phyloP scores from a whole-genome alignment of 148 eudicot species.

The Nepenthes gracilis region DNA sequence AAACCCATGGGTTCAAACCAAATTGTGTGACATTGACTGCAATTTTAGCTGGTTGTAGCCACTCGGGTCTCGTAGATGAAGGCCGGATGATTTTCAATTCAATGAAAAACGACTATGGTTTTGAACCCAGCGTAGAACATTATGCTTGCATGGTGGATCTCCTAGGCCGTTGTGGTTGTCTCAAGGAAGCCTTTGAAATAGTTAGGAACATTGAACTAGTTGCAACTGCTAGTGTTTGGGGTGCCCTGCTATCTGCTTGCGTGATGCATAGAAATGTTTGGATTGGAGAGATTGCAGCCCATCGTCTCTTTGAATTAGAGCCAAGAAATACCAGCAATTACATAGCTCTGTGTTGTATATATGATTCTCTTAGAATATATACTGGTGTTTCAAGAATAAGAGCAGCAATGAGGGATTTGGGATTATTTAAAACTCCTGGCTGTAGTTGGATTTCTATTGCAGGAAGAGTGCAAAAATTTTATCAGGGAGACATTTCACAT shows the following conservation, averaged over 20 bases:
- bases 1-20: constrained; percentile 11
- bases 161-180: constrained; percentile 16
- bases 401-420: constrained; percentile 9
- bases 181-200: constrained; percentile 16
- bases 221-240: constrained; percentile 20
- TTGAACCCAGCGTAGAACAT: constrained; percentile 15
- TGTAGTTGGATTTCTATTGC: constrained; percentile 13
- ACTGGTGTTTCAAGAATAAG: constrained; percentile 12
- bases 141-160: constrained; percentile 15
- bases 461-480: constrained; percentile 12
- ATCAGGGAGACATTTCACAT: constrained; percentile 14
- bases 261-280: constrained; percentile 15
- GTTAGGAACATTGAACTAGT: constrained; percentile 6
- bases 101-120: constrained; percentile 3
- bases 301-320: constrained; percentile 17
- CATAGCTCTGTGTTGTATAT: constrained; percentile 16
- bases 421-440: constrained; percentile 17
- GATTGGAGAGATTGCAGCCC: constrained; percentile 19
- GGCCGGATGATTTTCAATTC: constrained; percentile 15
- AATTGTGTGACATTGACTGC: constrained; percentile 20
- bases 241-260: constrained; percentile 19
- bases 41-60: constrained; percentile 18
- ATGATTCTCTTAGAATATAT: constrained; percentile 18
- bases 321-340: constrained; percentile 22
- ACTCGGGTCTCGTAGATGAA: constrained; percentile 18